Evolutionary conservation across 2,329 filamentous ascomycete genomes (phyloP), one percentile per base, ranked within the genome.

Genomic region (Ophiocordyceps camponoti-rufipedis): DNA sequence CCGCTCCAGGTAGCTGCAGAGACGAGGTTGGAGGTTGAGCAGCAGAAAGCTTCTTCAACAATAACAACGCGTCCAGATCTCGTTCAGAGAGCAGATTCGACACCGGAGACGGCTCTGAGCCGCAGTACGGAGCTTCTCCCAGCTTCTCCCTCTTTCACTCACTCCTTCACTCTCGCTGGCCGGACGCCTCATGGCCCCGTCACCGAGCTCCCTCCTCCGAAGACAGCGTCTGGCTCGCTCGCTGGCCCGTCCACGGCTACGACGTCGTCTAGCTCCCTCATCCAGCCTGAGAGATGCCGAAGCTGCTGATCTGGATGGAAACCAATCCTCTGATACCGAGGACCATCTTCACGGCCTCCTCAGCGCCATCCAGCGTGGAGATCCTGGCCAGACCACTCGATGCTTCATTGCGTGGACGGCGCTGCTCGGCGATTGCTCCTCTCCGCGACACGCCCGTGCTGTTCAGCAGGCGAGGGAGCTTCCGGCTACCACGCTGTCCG

Each of bases 401-500:
- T 49, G 50, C 6, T 55, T 65, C 43, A 42, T 55, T 31, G 29
- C 45, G 23, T 62, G 62, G 56, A 54, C 54, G 18, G 28, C 48
- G 8, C 38, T 50, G 3, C 47, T 63, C 12, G 44, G 41, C 18
- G 46, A 56, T 16, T 3, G 44, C 10, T 40, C 51, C 16, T 42
- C 38, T 4, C 51, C 58, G 31, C 29, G 47, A 3, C 45, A 55
- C n/a, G 42, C 52, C 1, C 49, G 51, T 5, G 54, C 60, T 14
- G 53, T 59, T 8, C 48, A 57, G 7, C 55, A 63, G 41, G 51
- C 68, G 6, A 50, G 50, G 13, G 44, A 49, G 0, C 55, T 86
- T 19, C 68, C 79, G 0, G 58, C 66, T 2, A 63, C 69, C 1
- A 70, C 70, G 1, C 78, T 86, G 54, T 74, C 76, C 1, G 76